Conservation (phyloP, 176 grass and related monocot genomes). For the Phoenix dactylifera region DNA sequence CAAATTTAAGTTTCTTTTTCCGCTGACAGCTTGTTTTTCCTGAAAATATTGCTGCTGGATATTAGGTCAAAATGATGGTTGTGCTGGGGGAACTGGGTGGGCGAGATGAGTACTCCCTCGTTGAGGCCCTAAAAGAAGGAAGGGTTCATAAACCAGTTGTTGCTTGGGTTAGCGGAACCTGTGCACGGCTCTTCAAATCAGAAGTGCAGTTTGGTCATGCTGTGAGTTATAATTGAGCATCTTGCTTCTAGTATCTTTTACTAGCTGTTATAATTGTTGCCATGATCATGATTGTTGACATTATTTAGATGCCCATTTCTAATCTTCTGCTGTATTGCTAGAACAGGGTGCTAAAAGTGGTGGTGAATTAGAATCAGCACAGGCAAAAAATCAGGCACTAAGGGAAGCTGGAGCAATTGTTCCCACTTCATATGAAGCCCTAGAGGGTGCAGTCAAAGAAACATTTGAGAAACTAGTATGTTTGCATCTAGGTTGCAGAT, state of each 20-base stretch:
- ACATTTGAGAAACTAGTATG: conserved; percentile 87
- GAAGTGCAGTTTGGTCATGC: conserved; percentile 99
- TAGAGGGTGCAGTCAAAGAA: conserved; percentile 75
- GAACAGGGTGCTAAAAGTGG: conserved; percentile 93
- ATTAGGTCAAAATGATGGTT: conserved; percentile 98
- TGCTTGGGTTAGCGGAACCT: conserved; percentile 98
- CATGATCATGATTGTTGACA: too few species aligned
- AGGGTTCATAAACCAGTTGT: conserved; percentile 98
- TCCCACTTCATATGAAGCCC: conserved; percentile 92
- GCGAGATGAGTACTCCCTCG: conserved; percentile 89
- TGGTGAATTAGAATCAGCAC: conserved; percentile 95
- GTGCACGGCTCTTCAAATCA: conserved; percentile 89
- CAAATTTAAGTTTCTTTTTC: background rate
- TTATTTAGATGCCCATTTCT: too few species aligned
- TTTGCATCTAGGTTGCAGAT: background rate
- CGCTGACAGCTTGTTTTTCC: conserved; percentile 2
- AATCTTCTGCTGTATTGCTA: background rate
- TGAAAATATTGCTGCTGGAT: conserved; percentile 14
- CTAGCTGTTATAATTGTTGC: too few species aligned
- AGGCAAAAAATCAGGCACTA: conserved; percentile 88
- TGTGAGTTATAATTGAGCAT: conserved; percentile 39
- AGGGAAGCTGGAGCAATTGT: conserved; percentile 88
- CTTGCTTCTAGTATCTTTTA: too few species aligned
- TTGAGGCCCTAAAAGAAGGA: conserved; percentile 92
- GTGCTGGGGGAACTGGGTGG: conserved; percentile 97